Evolutionary conservation across 495 filamentous ascomycete genomes (phyloP).

Genomic region (Xylaria castorea): DNA sequence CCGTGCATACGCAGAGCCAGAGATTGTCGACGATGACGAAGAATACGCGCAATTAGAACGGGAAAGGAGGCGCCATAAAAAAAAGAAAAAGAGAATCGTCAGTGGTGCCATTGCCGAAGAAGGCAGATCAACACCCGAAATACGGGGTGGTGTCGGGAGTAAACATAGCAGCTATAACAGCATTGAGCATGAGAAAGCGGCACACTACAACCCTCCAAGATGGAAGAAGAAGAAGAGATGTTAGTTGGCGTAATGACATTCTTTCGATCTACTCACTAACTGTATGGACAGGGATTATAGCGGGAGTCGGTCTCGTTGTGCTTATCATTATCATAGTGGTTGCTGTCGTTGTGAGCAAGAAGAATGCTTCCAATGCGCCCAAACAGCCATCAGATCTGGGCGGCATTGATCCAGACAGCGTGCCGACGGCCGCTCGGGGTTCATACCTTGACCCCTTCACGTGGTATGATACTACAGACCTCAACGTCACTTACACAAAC

Average conservation of each 20-base stretch:
- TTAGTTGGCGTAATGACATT: constrained; percentile 37
- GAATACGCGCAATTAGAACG: constrained; percentile 37
- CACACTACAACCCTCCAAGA: constrained; percentile 26
- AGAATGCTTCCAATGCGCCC: constrained; percentile 53
- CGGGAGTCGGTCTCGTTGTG: constrained; percentile 60
- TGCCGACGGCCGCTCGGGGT: constrained; percentile 73
- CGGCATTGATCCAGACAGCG: constrained; percentile 63
- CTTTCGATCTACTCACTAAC: constrained; percentile 30
- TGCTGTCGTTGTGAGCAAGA: constrained; percentile 74
- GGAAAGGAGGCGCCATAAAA: constrained; percentile 34
- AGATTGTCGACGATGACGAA: constrained; percentile 31
- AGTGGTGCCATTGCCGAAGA: constrained; percentile 75
- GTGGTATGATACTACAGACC: constrained; percentile 90
- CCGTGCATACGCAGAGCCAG: constrained; percentile 19
- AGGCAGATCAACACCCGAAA: constrained; percentile 50
- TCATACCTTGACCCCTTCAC: constrained; percentile 87
- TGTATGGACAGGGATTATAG: constrained; percentile 56
- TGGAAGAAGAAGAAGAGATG: constrained; percentile 57
- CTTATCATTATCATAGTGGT: constrained; percentile 77
- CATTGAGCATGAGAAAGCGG: constrained; percentile 43
- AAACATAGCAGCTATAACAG: constrained; percentile 50
- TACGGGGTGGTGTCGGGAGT: constrained; percentile 44
- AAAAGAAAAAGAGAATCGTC: constrained; percentile 64
- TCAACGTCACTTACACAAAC: constrained; percentile 93
- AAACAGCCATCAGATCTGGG: constrained; percentile 61